Base-by-base conservation (phyloP, 495 filamentous ascomycete genomes). In the Penicillium canescens region DNA sequence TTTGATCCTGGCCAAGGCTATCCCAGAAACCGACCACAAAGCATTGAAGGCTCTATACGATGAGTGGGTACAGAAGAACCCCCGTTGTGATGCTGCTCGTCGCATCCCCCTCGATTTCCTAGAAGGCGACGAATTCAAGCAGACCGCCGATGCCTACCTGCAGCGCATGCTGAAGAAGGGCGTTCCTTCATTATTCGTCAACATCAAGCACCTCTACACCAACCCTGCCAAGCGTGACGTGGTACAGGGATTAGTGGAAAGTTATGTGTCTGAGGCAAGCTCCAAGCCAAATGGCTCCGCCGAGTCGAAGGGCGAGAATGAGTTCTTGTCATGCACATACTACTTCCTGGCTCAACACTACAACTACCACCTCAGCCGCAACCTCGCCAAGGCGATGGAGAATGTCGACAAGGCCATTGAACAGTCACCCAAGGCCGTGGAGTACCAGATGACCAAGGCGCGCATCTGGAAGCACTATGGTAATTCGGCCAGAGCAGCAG, bases 331-430 rank as follows among this genome's bases (percentile, higher is more conserved):
- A 6, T 89, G 92, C 10, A 87, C 86, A 3, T 82, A 89, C 38
- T 97, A 94, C 65, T 99, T 95, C 77, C 83, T 99, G 46, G 90
- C 91, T 5, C 95, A 98, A 62, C 94, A 99, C 70, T 96, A 96
- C 76, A 92, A 96, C 70, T 97, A 96, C 64, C 79, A 89, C 68
- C 78, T 91, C 47, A 96, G 88, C 61, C 89, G 92, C 35, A 82
- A 97, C 67, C 77, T 96, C 24, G 54, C 80, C 23, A 93, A 92
- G 70, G 92, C 95, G 9, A 79, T 87, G 70, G 80, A 90, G 54
- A 87, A 84, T 56, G 88, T 96, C 42, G 87, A 96, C n/a, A 85
- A 86, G 68, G 77, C 90, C 2, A 83, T 97, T 52, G 83, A 88
- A 53, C 63, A 89, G 46, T 80, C 86, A 44, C 86, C 91, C 7